These are phyloP conservation scores for Trichoderma gracile DNA, from an alignment of 2,329 filamentous ascomycete genomes.

Conservation along the genomic window DNA sequence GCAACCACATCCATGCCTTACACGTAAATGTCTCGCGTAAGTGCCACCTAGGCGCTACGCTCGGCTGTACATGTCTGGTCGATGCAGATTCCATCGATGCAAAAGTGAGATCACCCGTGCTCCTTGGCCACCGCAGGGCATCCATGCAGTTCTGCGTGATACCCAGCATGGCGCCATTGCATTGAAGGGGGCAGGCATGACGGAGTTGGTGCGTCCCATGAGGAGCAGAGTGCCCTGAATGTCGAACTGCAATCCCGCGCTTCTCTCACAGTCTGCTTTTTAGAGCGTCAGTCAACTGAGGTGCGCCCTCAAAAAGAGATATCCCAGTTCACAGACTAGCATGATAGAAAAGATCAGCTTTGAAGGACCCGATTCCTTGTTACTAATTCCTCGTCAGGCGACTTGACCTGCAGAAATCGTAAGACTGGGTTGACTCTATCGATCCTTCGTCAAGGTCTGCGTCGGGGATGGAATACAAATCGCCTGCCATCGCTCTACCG, in stretches of 20 bases:
- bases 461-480: no score
- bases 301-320: neutral
- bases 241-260: neutral
- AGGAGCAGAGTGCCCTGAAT: neutral
- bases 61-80: slow-evolving; percentile 9
- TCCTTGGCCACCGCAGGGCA: neutral
- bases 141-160: neutral
- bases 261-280: neutral
- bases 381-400: no score
- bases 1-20: neutral
- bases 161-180: neutral
- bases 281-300: neutral
- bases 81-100: slow-evolving; percentile 6
- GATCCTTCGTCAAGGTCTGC: no score
- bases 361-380: no score
- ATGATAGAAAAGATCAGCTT: no score
- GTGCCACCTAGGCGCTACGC: slow-evolving; percentile 13
- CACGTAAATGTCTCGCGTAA: slow-evolving; percentile 14
- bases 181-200: neutral
- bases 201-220: slow-evolving; percentile 3
- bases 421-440: no score
- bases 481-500: neutral
- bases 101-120: slow-evolving; percentile 6
- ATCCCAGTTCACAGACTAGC: no score
- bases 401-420: no score